These are phyloP conservation scores for Brassica napus DNA, from an alignment of 345 rosid genomes.

Conservation along the genomic window DNA sequence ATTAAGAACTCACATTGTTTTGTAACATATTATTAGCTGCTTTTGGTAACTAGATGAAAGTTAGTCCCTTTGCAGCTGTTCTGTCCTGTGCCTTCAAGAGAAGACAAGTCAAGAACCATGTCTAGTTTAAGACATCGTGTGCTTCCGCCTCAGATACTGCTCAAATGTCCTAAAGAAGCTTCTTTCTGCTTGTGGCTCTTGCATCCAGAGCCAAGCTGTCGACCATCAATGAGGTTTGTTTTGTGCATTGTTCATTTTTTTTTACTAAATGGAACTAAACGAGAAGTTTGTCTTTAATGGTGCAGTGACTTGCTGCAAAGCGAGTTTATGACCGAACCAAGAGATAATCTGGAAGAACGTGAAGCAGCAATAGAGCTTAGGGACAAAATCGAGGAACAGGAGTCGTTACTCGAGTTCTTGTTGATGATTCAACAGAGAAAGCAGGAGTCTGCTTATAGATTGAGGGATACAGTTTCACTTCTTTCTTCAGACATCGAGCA, in stretches of 20 bases:
- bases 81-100: conserved; percentile 65
- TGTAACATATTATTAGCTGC: neutral
- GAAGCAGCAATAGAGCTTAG: conserved; percentile 80
- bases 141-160: conserved; percentile 88
- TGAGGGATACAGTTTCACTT: conserved; percentile 68
- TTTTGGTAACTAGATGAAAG: conserved; percentile 39
- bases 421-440: conserved; percentile 67
- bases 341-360: conserved; percentile 72
- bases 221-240: conserved; percentile 75
- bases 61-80: conserved; percentile 53
- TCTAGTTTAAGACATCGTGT: conserved; percentile 91
- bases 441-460: conserved; percentile 69
- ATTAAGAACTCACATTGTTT: neutral
- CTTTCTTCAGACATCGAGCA: conserved; percentile 80
- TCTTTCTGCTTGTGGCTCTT: conserved; percentile 91
- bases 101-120: conserved; percentile 83
- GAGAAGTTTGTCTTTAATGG: neutral
- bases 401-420: conserved; percentile 86
- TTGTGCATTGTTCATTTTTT: conserved; percentile 16
- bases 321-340: conserved; percentile 80
- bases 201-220: conserved; percentile 83
- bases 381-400: conserved; percentile 83
- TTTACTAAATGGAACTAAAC: neutral
- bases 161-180: conserved; percentile 91
- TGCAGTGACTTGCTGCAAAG: conserved; percentile 79